phyloP scores from a whole-genome alignment of 2,329 filamentous ascomycete genomes.

The Pyrenochaeta sp. region DNA sequence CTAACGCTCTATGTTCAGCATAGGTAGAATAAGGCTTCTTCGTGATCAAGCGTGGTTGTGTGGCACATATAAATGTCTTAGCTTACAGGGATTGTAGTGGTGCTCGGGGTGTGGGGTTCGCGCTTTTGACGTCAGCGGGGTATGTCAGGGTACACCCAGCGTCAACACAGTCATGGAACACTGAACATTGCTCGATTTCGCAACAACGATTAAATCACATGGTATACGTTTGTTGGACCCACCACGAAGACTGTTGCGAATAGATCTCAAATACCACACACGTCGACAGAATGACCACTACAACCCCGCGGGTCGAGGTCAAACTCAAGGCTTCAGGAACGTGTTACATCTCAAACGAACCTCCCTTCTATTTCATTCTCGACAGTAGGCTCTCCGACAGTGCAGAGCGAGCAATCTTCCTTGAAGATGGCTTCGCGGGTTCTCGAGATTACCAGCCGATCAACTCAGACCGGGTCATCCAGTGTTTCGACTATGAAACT shows the following conservation, averaged over 20 bases:
- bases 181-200: neutral
- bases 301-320: constrained; percentile 1
- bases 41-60: too few relatives aligned
- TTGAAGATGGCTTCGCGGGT: constrained; percentile 14
- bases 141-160: too few relatives aligned
- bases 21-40: too few relatives aligned
- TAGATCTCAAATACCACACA: neutral
- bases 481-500: constrained; percentile 12
- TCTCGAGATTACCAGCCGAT: constrained; percentile 6
- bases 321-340: constrained; percentile 9
- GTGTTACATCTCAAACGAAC: constrained; percentile 14
- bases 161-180: constrained; percentile 1
- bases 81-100: too few relatives aligned
- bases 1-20: too few relatives aligned
- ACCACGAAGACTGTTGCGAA: neutral
- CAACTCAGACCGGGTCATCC: constrained; percentile 10
- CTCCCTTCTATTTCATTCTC: constrained; percentile 10
- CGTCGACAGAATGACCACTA: constrained; percentile 1
- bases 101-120: too few relatives aligned
- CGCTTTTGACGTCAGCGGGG: constrained; percentile 1
- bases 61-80: too few relatives aligned
- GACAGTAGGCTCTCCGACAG: neutral
- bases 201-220: neutral
- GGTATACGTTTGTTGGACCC: neutral
- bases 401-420: constrained; percentile 6